Base-by-base conservation (phyloP, 108 stramenopile species). In the Cyclotella sp. region DNA sequence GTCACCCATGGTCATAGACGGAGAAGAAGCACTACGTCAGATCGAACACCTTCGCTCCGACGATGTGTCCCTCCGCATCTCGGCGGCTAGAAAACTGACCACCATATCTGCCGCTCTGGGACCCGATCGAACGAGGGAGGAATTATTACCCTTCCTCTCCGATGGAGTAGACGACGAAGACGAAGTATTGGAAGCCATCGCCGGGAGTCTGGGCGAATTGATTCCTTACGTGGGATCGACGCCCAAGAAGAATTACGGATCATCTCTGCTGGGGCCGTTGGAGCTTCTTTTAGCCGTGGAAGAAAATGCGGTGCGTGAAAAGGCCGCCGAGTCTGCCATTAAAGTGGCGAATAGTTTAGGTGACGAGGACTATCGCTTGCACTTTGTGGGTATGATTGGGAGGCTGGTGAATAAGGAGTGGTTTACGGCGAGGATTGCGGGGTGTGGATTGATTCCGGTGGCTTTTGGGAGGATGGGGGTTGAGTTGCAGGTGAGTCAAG, bases 361-460 rank as follows among this genome's bases (percentile, higher is more conserved):
- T 16, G 65, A 86, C 2, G 79, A 77, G 15, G 75, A 81, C 9
- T 87, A 97, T 67, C 73, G 65, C 41, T 41, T 62, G 9, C 78
- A 94, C 62, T 93, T 90, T 73, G 90, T 91, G 14, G 86, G 87
- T 16, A 92, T 99, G 88, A 67, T 99, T 52, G 66, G 68, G 0
- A 82, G 97, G 18, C 75, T 99, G 47, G 92, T 94, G 21, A 81
- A 54, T 6, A 90, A 93, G 79, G 99, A 99, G 75, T 99, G 98
- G 98, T 99, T 98, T 91, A 99, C 98, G 21, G 93, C 97, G 21
- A 85, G 98, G 7, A 94, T 97, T 21, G 96, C 97, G 24, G 96
- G 97, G 10, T 94, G 93, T 75, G 81, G 66, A 42, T 86, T 98
- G 10, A 87, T 97, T 46, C 79, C 93, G 10, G 70, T 71, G 52